phyloP scores from a whole-genome alignment of 345 rosid genomes.

The Sapria himalayana region DNA sequence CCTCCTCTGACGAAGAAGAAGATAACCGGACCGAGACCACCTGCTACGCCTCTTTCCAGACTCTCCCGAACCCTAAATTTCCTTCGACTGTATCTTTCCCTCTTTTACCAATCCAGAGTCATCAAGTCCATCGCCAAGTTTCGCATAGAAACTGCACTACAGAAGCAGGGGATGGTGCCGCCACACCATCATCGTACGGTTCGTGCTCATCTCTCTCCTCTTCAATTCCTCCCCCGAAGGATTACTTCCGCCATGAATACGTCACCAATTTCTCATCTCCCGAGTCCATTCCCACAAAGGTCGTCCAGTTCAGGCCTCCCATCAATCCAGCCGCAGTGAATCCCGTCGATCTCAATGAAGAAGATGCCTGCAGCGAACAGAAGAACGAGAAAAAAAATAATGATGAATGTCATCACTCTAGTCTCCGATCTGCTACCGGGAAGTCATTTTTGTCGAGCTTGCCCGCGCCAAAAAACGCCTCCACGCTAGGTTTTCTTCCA shows the following conservation, averaged over 20 bases:
- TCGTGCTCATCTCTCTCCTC: slow-evolving; percentile 25
- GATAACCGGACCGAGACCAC: slow-evolving; percentile 12
- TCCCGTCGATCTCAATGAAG: slow-evolving; percentile 12
- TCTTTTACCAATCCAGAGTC: too few relatives aligned
- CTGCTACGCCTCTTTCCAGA: slow-evolving; percentile 7
- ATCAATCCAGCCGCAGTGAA: slow-evolving; percentile 13
- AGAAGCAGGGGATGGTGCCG: too few relatives aligned
- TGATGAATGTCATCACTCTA: too few relatives aligned
- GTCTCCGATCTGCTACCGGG: slow-evolving; percentile 26
- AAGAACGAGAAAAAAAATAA: slow-evolving; percentile 26
- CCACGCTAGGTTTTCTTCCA: slow-evolving; percentile 39
- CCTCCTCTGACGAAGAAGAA: slow-evolving; percentile 72
- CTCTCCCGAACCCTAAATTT: too few relatives aligned
- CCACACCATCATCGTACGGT: too few relatives aligned
- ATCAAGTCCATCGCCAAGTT: too few relatives aligned
- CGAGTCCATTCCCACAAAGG: slow-evolving; percentile 21
- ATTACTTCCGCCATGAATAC: slow-evolving; percentile 8
- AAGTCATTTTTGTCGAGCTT: slow-evolving; percentile 53
- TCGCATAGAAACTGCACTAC: too few relatives aligned
- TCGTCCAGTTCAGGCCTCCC: slow-evolving; percentile 57
- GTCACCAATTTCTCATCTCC: neutral
- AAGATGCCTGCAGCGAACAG: slow-evolving; percentile 29
- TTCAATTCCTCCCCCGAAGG: slow-evolving; percentile 31
- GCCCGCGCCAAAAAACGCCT: slow-evolving; percentile 55
- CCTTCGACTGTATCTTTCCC: too few relatives aligned